Evolutionary conservation across 2,329 filamentous ascomycete species (phyloP).

Genomic region (Shiraia sp.): DNA sequence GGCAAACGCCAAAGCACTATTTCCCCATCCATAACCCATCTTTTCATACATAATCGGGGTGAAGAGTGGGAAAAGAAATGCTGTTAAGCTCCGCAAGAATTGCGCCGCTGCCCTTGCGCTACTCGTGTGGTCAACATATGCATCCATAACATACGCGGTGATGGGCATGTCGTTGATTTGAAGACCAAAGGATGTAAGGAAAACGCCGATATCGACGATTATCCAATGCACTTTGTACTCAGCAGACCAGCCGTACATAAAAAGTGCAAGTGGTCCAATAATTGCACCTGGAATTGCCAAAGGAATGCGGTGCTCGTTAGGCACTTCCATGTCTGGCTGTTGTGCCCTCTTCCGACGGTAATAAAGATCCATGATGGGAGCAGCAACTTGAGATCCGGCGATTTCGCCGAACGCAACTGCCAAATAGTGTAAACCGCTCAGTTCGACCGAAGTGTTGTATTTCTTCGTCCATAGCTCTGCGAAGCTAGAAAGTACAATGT

Average conservation of each 20-base stretch:
- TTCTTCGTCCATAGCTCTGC: slow-evolving; percentile 26
- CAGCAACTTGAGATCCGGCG: slow-evolving; percentile 61
- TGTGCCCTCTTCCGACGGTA: slow-evolving; percentile 11
- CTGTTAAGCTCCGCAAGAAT: slow-evolving; percentile 23
- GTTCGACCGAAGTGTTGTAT: slow-evolving; percentile 24
- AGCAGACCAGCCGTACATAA: slow-evolving; percentile 35
- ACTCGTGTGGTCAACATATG: slow-evolving; percentile 50
- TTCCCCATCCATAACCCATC: slow-evolving; percentile 46
- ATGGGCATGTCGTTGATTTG: slow-evolving; percentile 46
- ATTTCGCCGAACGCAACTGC: slow-evolving; percentile 59
- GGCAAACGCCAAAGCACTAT: slow-evolving; percentile 31
- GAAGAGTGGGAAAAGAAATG: slow-evolving; percentile 44
- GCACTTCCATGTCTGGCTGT: slow-evolving; percentile 54
- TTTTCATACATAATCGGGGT: slow-evolving; percentile 38
- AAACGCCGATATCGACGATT: slow-evolving; percentile 54
- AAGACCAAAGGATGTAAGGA: slow-evolving; percentile 46
- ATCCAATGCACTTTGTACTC: slow-evolving; percentile 27
- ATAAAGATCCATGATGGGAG: slow-evolving; percentile 11
- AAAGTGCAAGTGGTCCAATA: slow-evolving; percentile 23
- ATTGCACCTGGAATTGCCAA: slow-evolving; percentile 22
- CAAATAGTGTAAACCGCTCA: slow-evolving; percentile 29
- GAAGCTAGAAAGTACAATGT: slow-evolving; percentile 36
- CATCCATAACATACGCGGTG: slow-evolving; percentile 66
- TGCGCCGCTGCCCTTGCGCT: slow-evolving; percentile 23
- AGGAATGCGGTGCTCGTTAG: slow-evolving; percentile 33